Evolutionary conservation across 768 basidiomycete genomes (phyloP).

Genomic region (Pulveroboletus sp.): DNA sequence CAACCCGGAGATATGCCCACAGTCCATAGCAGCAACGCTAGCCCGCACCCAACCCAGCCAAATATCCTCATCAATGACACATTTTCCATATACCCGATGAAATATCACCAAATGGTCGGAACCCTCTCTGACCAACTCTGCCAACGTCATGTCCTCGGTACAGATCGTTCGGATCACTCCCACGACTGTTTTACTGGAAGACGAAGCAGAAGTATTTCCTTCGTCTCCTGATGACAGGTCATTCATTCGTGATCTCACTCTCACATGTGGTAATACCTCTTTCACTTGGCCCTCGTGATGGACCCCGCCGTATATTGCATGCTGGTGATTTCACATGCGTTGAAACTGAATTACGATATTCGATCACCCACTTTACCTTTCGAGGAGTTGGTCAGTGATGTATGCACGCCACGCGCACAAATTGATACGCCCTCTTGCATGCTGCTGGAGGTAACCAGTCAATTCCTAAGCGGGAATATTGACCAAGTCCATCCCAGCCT

Average conservation of each 20-base stretch:
- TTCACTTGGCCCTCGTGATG: conserved; percentile 32
- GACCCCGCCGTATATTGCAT: conserved; percentile 36
- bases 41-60: background rate
- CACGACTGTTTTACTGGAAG: background rate
- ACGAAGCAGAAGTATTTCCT: background rate
- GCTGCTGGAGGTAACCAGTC: conserved; percentile 39
- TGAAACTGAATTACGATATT: conserved; percentile 12
- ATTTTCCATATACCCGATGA: background rate
- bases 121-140: background rate
- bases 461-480: background rate
- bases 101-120: background rate
- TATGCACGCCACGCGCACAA: conserved; percentile 38
- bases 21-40: background rate
- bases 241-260: background rate
- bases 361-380: conserved; percentile 19
- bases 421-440: conserved; percentile 36
- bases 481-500: conserved; percentile 30
- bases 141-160: background rate
- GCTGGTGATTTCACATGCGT: conserved; percentile 16
- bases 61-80: background rate
- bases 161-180: background rate
- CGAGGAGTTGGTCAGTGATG: conserved; percentile 39
- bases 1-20: background rate
- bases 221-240: background rate
- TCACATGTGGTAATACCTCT: conserved; percentile 7